A percentile compares a stretch with the other conserved stretches of the same genome.
Conservation (phyloP, 2,329 filamentous ascomycete species). For the Pezicula carpinea region DNA sequence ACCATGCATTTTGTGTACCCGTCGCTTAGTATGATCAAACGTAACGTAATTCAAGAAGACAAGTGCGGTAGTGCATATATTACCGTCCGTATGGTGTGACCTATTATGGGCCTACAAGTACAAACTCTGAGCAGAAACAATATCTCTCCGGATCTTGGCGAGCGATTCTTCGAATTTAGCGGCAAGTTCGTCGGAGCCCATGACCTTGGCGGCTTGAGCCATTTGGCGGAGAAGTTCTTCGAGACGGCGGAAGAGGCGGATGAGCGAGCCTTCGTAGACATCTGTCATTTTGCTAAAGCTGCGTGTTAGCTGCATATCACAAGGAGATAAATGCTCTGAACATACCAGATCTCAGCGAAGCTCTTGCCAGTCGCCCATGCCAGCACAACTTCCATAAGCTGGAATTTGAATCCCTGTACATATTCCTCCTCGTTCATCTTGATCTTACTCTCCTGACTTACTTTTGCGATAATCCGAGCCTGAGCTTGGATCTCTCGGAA, state of each 20-base stretch:
- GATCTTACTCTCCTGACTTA: slow-evolving; percentile 91
- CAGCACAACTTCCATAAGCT: slow-evolving; percentile 95
- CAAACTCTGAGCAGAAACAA: slow-evolving; percentile 90
- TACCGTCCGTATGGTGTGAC: too few relatives aligned
- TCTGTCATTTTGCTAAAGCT: slow-evolving; percentile 89
- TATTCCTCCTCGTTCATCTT: slow-evolving; percentile 95
- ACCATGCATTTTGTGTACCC: too few relatives aligned
- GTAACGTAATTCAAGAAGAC: too few relatives aligned
- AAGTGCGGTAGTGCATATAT: too few relatives aligned
- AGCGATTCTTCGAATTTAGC: slow-evolving; percentile 87
- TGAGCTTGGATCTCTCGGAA: slow-evolving; percentile 83
- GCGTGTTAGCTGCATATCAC: slow-evolving; percentile 10
- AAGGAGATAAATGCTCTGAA: slow-evolving; percentile 22
- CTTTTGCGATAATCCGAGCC: slow-evolving; percentile 84
- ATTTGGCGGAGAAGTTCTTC: slow-evolving; percentile 94
- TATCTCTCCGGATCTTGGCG: slow-evolving; percentile 82
- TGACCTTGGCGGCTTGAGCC: slow-evolving; percentile 92
- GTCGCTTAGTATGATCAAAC: too few relatives aligned
- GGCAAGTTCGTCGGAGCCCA: slow-evolving; percentile 93
- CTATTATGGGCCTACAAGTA: slow-evolving; percentile 59
- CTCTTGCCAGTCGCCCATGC: slow-evolving; percentile 86
- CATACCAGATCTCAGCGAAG: slow-evolving; percentile 93
- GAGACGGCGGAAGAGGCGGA: slow-evolving; percentile 89
- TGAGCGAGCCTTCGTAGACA: slow-evolving; percentile 93
- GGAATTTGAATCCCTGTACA: slow-evolving; percentile 80